A percentile compares a stretch with the other conserved stretches of the same genome.
Evolutionary conservation across 2,329 filamentous ascomycete genomes (phyloP).

Genomic region (Talaromyces sp.): DNA sequence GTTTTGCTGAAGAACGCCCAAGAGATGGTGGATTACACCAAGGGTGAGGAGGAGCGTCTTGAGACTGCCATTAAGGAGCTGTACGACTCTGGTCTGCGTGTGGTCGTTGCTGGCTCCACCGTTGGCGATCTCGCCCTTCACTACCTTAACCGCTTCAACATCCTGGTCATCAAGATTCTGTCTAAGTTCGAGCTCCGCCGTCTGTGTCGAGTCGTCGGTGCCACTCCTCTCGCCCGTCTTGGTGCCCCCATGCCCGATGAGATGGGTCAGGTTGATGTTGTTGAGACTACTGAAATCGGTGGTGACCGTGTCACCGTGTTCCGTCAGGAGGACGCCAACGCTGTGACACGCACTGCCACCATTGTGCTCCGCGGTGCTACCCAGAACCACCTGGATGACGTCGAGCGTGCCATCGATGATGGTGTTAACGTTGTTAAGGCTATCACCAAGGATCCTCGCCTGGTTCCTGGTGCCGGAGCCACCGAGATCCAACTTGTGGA

Average conservation of each 20-base stretch:
- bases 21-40: slow-evolving; percentile 98
- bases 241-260: slow-evolving; percentile 99
- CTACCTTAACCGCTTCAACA: slow-evolving; percentile 96
- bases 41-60: slow-evolving; percentile 90
- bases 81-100: slow-evolving; percentile 87
- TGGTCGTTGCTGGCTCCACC: slow-evolving; percentile 89
- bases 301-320: slow-evolving; percentile 98
- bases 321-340: slow-evolving; percentile 79
- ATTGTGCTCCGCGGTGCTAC: slow-evolving; percentile 93
- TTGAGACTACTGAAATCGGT: slow-evolving; percentile 96
- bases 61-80: slow-evolving; percentile 93
- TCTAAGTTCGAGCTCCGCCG: slow-evolving; percentile 97
- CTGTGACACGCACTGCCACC: slow-evolving; percentile 88
- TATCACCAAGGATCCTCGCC: slow-evolving; percentile 86
- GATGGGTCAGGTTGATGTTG: slow-evolving; percentile 92
- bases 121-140: slow-evolving; percentile 94
- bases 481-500: slow-evolving; percentile 93
- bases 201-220: slow-evolving; percentile 92
- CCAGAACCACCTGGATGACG: slow-evolving; percentile 95
- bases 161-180: slow-evolving; percentile 93
- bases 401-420: slow-evolving; percentile 95
- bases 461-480: slow-evolving; percentile 92
- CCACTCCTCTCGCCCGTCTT: slow-evolving; percentile 91
- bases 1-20: slow-evolving; percentile 95
- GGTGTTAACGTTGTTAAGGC: slow-evolving; percentile 99